A percentile compares a stretch with the other conserved stretches of the same genome.
phyloP scores from a whole-genome alignment of 805 yeast genomes.

The Blastobotrys americana region DNA sequence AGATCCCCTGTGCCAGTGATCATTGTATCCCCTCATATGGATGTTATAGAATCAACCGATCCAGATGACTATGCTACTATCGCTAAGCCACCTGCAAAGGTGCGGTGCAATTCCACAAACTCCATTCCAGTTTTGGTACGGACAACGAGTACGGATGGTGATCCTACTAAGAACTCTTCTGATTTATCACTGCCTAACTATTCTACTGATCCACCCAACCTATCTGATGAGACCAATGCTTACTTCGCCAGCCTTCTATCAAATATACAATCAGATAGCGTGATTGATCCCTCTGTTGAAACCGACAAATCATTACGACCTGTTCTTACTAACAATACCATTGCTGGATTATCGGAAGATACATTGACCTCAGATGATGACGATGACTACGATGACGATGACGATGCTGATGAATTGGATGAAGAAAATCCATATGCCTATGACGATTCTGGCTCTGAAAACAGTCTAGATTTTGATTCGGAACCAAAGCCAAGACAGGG shows the following conservation, averaged over 20 bases:
- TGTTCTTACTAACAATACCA: background rate
- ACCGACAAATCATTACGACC: background rate
- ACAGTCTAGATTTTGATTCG: background rate
- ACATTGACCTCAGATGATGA: constrained; percentile 3
- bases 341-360: background rate
- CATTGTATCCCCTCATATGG: constrained; percentile 41
- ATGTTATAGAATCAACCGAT: background rate
- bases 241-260: constrained; percentile 1
- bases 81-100: background rate
- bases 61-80: background rate
- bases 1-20: constrained; percentile 60
- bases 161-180: background rate
- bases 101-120: background rate
- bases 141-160: background rate
- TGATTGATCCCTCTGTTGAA: no score
- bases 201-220: background rate
- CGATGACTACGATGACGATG: constrained; percentile 5
- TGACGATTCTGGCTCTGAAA: no score
- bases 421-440: constrained; percentile 2
- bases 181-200: background rate
- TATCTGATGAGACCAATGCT: background rate
- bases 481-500: background rate
- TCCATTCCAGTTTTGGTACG: background rate
- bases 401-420: constrained; percentile 2
- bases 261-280: no score